phyloP scores from a whole-genome alignment of 225 moss, liverwort and hornwort genomes.

The Asterella californica region DNA sequence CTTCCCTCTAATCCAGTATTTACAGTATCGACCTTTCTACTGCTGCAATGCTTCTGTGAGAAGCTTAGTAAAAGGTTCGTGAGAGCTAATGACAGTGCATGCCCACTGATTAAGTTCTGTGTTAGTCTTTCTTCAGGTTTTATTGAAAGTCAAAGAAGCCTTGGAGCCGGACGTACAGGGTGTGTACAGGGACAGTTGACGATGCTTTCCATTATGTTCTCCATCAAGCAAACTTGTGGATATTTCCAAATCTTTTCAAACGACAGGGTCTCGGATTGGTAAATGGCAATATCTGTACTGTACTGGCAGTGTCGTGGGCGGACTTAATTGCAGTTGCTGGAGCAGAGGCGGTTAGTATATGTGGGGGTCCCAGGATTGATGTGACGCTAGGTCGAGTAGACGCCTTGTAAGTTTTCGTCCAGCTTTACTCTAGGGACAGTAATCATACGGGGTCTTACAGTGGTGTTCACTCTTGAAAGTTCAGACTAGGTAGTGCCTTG shows the following conservation, averaged over 20 bases:
- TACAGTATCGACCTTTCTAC: not conserved
- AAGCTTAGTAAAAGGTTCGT: not conserved
- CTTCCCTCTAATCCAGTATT: not conserved
- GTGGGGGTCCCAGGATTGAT: slow-evolving; percentile 78
- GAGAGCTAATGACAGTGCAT: not conserved
- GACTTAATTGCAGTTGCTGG: slow-evolving; percentile 95
- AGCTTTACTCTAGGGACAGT: not conserved
- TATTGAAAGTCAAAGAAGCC: slow-evolving; percentile 76
- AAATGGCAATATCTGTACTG: slow-evolving; percentile 32
- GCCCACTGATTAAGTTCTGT: not conserved
- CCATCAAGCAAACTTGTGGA: slow-evolving; percentile 4
- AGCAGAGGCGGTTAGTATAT: slow-evolving; percentile 78
- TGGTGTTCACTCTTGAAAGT: not conserved
- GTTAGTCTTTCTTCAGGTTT: slow-evolving; percentile 41
- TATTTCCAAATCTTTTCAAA: not conserved
- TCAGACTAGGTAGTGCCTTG: not conserved
- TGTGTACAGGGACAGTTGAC: slow-evolving; percentile 30
- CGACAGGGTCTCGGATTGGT: slow-evolving; percentile 11
- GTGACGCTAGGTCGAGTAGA: slow-evolving; percentile 76
- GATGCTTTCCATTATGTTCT: slow-evolving; percentile 11
- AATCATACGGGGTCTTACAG: not conserved
- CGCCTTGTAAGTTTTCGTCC: slow-evolving; percentile 56
- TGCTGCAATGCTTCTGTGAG: not conserved
- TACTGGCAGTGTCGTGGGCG: slow-evolving; percentile 85
- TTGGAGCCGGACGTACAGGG: slow-evolving; percentile 72